Conservation (phyloP, 805 yeast genomes). For the Yamadazyma takamatsuzukensis region DNA sequence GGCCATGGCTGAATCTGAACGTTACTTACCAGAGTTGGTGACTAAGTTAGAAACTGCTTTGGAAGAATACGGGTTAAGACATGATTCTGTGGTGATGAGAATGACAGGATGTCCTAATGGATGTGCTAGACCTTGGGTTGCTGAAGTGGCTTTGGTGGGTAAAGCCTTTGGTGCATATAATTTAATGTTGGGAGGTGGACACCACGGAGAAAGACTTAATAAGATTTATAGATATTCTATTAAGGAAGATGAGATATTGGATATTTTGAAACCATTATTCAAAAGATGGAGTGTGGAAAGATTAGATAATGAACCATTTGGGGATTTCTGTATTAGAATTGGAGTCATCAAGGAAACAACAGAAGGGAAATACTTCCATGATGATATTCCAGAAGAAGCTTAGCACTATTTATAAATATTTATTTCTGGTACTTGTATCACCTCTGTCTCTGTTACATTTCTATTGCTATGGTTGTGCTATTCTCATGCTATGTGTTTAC, state of each 20-base stretch:
- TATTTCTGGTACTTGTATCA: neutral
- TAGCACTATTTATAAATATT: constrained; percentile 19
- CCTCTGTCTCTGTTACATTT: too few relatives aligned
- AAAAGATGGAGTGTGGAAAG: constrained; percentile 94
- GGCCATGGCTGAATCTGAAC: constrained; percentile 98
- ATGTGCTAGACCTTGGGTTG: constrained; percentile 97
- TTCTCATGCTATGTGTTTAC: too few relatives aligned
- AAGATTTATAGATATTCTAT: constrained; percentile 84
- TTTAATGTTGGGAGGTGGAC: constrained; percentile 94
- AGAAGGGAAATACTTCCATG: constrained; percentile 94
- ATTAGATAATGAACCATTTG: constrained; percentile 88
- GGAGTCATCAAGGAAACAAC: constrained; percentile 87
- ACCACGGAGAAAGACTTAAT: constrained; percentile 87
- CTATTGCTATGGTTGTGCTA: too few relatives aligned
- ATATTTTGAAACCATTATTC: constrained; percentile 76
- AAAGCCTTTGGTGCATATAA: constrained; percentile 93
- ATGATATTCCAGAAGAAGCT: constrained; percentile 80
- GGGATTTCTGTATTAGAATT: constrained; percentile 83
- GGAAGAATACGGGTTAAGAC: constrained; percentile 90
- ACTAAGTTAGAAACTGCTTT: constrained; percentile 79
- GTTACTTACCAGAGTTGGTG: constrained; percentile 80
- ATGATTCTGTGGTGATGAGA: constrained; percentile 92
- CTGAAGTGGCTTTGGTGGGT: constrained; percentile 93
- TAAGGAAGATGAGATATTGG: constrained; percentile 84
- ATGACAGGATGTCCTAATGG: constrained; percentile 99